Conservation (phyloP, 768 basidiomycete genomes). For the Phaffia australis region DNA sequence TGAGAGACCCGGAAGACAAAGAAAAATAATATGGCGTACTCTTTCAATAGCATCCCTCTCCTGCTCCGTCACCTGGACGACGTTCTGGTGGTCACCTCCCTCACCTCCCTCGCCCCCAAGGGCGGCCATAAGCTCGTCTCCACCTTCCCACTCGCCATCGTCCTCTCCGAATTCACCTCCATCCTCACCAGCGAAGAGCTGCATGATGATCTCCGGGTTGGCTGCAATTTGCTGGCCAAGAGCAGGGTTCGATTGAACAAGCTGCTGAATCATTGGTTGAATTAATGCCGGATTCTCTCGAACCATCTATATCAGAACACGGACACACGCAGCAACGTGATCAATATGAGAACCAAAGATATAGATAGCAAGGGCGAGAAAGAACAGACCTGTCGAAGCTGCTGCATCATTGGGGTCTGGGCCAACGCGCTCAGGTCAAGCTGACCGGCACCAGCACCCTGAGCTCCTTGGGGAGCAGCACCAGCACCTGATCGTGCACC, state of each 20-base stretch:
- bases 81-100: conserved; percentile 44
- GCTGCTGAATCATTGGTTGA: conserved; percentile 73
- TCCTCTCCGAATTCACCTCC: conserved; percentile 34
- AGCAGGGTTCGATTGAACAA: conserved; percentile 61
- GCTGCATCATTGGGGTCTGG: conserved; percentile 50
- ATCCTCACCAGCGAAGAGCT: conserved; percentile 48
- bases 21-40: conserved; percentile 45
- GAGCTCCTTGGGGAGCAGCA: conserved; percentile 38
- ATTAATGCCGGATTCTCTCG: conserved; percentile 63
- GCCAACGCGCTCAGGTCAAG: conserved; percentile 44
- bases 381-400: conserved; percentile 47
- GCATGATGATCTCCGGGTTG: conserved; percentile 60
- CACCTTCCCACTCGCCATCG: conserved; percentile 37
- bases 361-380: neutral
- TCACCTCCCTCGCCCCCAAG: conserved; percentile 27
- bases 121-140: conserved; percentile 31
- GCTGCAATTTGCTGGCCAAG: conserved; percentile 46
- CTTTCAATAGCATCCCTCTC: conserved; percentile 81
- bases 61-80: conserved; percentile 69
- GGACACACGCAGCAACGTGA: neutral
- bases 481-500: conserved; percentile 31
- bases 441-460: conserved; percentile 38
- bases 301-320: conserved; percentile 43
- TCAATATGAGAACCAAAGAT: neutral
- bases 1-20: neutral